Conservation (phyloP, 208 protist genomes). For the Leishmania major region DNA sequence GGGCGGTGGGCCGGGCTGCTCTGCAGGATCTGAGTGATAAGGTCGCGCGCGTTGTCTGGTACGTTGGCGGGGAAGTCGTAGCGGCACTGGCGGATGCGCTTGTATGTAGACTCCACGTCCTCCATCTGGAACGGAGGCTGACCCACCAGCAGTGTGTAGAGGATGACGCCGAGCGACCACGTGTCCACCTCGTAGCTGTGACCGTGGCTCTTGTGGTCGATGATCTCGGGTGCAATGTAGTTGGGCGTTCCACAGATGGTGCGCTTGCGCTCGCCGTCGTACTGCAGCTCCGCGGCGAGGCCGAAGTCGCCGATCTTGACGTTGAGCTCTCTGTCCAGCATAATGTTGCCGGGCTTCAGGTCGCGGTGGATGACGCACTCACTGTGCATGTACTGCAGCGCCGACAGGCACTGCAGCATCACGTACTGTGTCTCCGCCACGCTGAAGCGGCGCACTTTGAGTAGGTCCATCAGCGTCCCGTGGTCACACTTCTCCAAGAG, state of each 20-base stretch:
- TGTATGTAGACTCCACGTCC: constrained; percentile 97
- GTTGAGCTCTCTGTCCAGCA: constrained; percentile 88
- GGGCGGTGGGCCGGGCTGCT: constrained; percentile 80
- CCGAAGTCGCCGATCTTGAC: constrained; percentile 97
- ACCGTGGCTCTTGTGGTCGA: constrained; percentile 81
- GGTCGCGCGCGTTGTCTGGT: constrained; percentile 73
- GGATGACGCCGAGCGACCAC: constrained; percentile 98
- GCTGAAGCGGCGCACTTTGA: constrained; percentile 90
- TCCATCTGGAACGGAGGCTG: constrained; percentile 98
- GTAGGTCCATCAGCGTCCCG: constrained; percentile 97
- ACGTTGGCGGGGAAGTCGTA: constrained; percentile 93
- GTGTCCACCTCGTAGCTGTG: constrained; percentile 98
- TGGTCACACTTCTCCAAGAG: constrained; percentile 97
- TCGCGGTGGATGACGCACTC: constrained; percentile 97
- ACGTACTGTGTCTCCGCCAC: constrained; percentile 95
- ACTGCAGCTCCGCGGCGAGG: constrained; percentile 89
- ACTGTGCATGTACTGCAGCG: constrained; percentile 95
- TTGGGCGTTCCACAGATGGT: constrained; percentile 97
- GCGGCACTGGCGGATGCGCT: constrained; percentile 90
- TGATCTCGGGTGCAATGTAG: constrained; percentile 96
- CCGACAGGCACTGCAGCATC: constrained; percentile 94
- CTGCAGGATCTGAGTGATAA: constrained; percentile 93
- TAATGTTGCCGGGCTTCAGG: constrained; percentile 97
- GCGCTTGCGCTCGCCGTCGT: constrained; percentile 94
- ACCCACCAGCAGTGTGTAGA: constrained; percentile 98